phyloP scores from a whole-genome alignment of 1,139 yeast species.

The Eremothecium sinecaudum region DNA sequence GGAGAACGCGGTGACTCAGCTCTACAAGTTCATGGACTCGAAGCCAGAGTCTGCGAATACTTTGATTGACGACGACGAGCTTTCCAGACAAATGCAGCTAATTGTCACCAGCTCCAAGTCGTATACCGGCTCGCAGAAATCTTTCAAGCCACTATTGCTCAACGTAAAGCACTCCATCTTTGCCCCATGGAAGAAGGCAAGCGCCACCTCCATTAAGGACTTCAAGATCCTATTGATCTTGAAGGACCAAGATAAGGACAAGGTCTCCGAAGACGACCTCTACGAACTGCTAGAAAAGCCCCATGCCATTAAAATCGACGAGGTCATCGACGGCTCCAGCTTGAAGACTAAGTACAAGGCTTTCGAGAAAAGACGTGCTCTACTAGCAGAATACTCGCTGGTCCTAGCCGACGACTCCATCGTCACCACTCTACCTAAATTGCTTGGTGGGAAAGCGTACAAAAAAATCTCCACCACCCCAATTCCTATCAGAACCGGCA shows the following conservation, averaged over 20 bases:
- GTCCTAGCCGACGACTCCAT: constrained; percentile 80
- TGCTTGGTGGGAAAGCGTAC: constrained; percentile 80
- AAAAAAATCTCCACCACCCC: constrained; percentile 61
- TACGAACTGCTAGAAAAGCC: constrained; percentile 53
- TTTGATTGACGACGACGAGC: constrained; percentile 48
- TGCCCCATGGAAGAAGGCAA: constrained; percentile 26
- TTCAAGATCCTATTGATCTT: constrained; percentile 62
- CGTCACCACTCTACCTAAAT: constrained; percentile 68
- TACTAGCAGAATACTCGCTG: constrained; percentile 52
- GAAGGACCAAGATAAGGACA: constrained; percentile 29
- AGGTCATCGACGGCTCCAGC: constrained; percentile 43
- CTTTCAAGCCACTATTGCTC: constrained; percentile 65
- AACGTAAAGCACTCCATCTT: constrained; percentile 28
- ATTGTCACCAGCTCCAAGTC: constrained; percentile 43
- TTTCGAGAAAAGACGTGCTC: constrained; percentile 61
- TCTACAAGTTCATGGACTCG: constrained; percentile 38
- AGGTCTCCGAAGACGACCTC: constrained; percentile 38
- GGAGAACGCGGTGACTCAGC: constrained; percentile 42
- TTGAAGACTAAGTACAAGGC: constrained; percentile 60
- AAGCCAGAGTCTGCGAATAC: constrained; percentile 35
- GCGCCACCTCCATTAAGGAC: constrained; percentile 35
- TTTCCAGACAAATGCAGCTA: constrained; percentile 45
- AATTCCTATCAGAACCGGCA: constrained; percentile 45
- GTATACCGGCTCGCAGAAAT: constrained; percentile 47
- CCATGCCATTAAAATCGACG: constrained; percentile 27